Percentiles rank a stretch among this genome's conserved stretches.
These are phyloP conservation scores for Populus hybrid DNA, from an alignment of 441 rosid species.

Conservation along the genomic window DNA sequence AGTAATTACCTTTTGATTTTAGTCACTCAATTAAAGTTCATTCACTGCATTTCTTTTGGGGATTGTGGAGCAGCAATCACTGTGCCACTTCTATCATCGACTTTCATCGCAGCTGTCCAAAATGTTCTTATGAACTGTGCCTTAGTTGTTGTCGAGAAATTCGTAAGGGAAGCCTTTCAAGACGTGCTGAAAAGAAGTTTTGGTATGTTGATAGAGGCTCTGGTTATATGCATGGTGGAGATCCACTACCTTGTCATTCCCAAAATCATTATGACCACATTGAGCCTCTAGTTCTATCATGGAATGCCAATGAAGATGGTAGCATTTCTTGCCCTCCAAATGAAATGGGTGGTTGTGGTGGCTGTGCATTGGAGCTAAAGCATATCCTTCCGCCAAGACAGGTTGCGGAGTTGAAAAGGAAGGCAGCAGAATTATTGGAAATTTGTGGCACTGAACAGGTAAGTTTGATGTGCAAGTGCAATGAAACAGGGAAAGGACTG, in stretches of 20 bases:
- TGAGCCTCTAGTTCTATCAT: slow-evolving; percentile 24
- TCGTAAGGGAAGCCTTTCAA: slow-evolving; percentile 45
- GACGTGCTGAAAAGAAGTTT: slow-evolving; percentile 38
- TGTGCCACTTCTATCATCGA: slow-evolving; percentile 92
- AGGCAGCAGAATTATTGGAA: slow-evolving; percentile 35
- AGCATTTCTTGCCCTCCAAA: slow-evolving; percentile 62
- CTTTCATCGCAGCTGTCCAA: slow-evolving; percentile 77
- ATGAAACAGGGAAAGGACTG: slow-evolving; percentile 18
- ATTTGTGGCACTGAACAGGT: slow-evolving; percentile 16
- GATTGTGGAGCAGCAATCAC: slow-evolving; percentile 56
- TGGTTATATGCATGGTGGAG: slow-evolving; percentile 77
- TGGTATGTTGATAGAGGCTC: slow-evolving; percentile 47
- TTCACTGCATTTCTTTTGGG: neutral
- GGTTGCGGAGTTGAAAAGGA: slow-evolving; percentile 50
- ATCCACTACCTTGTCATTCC: slow-evolving; percentile 29
- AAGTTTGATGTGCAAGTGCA: slow-evolving; percentile 18
- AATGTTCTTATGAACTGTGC: slow-evolving; percentile 77
- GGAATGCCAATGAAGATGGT: slow-evolving; percentile 57
- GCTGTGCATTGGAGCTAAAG: slow-evolving; percentile 57
- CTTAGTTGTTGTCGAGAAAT: slow-evolving; percentile 79
- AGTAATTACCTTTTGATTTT: neutral
- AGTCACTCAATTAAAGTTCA: slow-evolving; percentile 6
- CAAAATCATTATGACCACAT: slow-evolving; percentile 20
- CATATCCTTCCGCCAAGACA: slow-evolving; percentile 51
- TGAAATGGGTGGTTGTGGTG: slow-evolving; percentile 78